Conservation (phyloP, 805 yeast species). For the Pichia manshurica region DNA sequence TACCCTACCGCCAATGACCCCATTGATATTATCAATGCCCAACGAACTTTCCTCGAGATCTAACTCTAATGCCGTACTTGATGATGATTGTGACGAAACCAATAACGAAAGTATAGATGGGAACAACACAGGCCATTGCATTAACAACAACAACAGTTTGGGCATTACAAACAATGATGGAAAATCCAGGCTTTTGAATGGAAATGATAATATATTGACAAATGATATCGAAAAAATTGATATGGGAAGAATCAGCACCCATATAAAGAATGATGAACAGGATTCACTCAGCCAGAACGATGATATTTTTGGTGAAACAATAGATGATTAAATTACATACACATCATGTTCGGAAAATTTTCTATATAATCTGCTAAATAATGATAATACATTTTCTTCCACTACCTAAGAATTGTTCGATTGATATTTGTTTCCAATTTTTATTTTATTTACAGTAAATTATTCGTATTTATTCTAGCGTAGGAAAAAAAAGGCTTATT, state of each 20-base stretch:
- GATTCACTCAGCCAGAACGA: conserved; percentile 6
- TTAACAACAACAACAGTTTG: not conserved
- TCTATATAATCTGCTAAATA: not conserved
- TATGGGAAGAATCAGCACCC: not conserved
- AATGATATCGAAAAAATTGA: not conserved
- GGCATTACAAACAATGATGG: not conserved
- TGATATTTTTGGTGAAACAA: conserved; percentile 13
- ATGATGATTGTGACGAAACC: conserved; percentile 16
- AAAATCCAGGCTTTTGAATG: not conserved
- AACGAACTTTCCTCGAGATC: conserved; percentile 11
- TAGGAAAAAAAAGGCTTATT: not conserved
- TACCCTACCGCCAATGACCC: conserved; percentile 35
- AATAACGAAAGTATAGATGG: not conserved
- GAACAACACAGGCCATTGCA: not conserved
- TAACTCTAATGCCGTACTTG: conserved; percentile 7
- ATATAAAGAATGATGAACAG: not conserved
- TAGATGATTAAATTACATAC: conserved; percentile 14
- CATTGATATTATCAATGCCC: conserved; percentile 27
- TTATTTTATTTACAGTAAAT: not conserved
- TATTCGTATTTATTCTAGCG: too few relatives aligned
- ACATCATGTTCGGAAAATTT: too few relatives aligned
- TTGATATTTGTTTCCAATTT: too few relatives aligned
- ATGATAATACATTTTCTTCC: not conserved
- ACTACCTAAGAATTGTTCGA: too few relatives aligned
- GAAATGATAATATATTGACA: not conserved